Base-by-base conservation (phyloP, 768 basidiomycete species). In the Crucibulum laeve region DNA sequence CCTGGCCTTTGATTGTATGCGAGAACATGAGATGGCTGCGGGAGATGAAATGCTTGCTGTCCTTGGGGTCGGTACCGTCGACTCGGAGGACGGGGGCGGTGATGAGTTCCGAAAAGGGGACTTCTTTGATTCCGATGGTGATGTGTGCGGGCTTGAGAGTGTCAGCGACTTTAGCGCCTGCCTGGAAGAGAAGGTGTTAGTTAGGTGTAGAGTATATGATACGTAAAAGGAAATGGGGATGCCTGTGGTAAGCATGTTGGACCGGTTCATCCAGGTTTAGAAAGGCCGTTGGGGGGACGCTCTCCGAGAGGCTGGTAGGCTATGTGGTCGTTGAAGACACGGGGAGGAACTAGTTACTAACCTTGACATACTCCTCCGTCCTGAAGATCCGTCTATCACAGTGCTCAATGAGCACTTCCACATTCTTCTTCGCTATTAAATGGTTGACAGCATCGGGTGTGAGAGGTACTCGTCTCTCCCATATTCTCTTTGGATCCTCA, bases 21-120 rank as follows among this genome's bases (percentile, higher is more conserved):
- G 87, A 91, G 73, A 96, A 95, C 83, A 93, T 91, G 43, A 94
- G 63, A 53, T 93, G 84, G 1, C 84, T 91, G 24, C 86, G 77
- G 8, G 76, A 25, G 51, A 25, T 47, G n/a, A n/a, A n/a, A n/a
- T n/a, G n/a, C n/a, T n/a, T n/a, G 40, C 23, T 43, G 11, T 26
- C 39, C 30, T 48, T 43, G 36, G 44, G 44, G 14, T 46, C 21
- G 25, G 38, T 40, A 21, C 15, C 15, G 26, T 14, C 26, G 4
- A n/a, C 8, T 34, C 22, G 18, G 21, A 8, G 11, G 46, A 45
- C 8, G 47, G 28, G 21, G 39, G 37, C 8, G 55, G 70, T 73
- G 52, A 80, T 56, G 25, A 91, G 69, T 48, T 84, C 80, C 21
- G 63, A 35, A 5, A 93, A 59, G 6, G 87, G 85, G 0, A 85